Evolutionary conservation across 2,329 filamentous ascomycete genomes (phyloP), one percentile per base, ranked within the genome.

Genomic region (Colletotrichum spaethianum): DNA sequence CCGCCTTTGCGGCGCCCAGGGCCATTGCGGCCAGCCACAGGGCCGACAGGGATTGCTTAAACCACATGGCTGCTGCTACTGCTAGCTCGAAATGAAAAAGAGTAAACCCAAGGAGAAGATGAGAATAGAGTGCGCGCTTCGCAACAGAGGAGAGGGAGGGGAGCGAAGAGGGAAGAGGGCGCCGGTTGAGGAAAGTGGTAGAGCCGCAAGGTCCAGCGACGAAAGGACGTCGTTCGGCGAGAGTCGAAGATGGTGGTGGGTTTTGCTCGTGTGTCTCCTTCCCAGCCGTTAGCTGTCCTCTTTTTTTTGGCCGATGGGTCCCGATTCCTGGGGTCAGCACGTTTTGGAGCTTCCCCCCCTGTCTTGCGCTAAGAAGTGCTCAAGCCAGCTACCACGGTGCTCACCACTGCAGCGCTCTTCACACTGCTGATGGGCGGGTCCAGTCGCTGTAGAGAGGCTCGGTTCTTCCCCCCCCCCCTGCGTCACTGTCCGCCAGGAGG

Each of bases 1-100:
- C 86, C 53, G 80, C 75, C 78, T 90, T 86, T 70, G 84, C 81
- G 74, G 85, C 83, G 70, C 83, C 86, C 80, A 87, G 86, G 73
- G 88, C 83, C 74, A 85, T 81, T 67, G 86, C 84, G 78, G 86
- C 86, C 77, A 88, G 81, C 79, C 87, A 82, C 79, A 84, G 81
- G 75, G 85, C 83, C 75, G 85, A 83, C 78, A 88, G 76, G 73
- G 81, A 83, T 70, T 83, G 82, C 77, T 75, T 80, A 70, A 86
- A 80, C 83, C 86, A 82, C 86, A 88, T 88, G 75, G 77, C 83
- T 69, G 53, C 57, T 55, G 38, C 83, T 67, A 40, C 66, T 62
- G 38, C 18, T 18, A 46, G 60, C 38, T 72, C 48, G 61, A 65
- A 70, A 40, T 46, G 23, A 38, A 68, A 48, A 65, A 28, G 44